Base-by-base conservation (phyloP, 1,284 basidiomycete species). In the Laetiporus sulphureus region DNA sequence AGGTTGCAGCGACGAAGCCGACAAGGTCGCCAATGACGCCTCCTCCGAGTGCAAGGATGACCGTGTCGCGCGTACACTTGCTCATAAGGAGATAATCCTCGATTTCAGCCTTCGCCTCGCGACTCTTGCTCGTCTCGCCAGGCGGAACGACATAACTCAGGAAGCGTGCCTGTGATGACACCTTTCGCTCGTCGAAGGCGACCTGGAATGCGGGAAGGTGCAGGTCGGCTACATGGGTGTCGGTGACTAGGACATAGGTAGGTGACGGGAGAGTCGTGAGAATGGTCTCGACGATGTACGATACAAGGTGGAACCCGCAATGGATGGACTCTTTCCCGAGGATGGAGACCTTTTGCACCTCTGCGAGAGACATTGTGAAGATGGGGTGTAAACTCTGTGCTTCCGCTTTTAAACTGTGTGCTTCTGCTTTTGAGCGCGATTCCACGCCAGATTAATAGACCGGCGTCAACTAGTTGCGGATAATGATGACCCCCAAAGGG, bases 1-100 rank as follows among this genome's bases (percentile, higher is more conserved):
- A 96, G n/a, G 95, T 99, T 3, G 96, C 91, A 21, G 95, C 89
- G 38, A 97, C 93, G 57, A 97, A 99, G 31, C 95, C 95, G 45
- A 92, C 83, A 15, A 99, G 72, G 66, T 99, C 95, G 19, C 91
- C 96, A 51, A 99, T 91, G 47, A 99, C 95, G 39, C 95, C 95
- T 29, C 95, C 95, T 19, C 95, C 95, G 23, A 99, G 76, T 0
- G 95, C 95, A 39, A 99, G 70, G 45, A 98, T 73, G 50, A 98
- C 91, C 3, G 91, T 95, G 62, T 96, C 95, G 44, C 95, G 72
- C 2, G 94, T 97, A 61, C 93, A 95, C 60, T 81, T 80, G 57
- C 94, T 80, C 24, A 83, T 71, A 42, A 99, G 72, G 46, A 99
- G 71, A 69, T 88, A 98, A 65, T 99, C 95, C 62, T 99, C 95